Evolutionary conservation across 805 yeast species (phyloP), one percentile per base, ranked within the genome.

Genomic region (Komagataella mondaviorum): DNA sequence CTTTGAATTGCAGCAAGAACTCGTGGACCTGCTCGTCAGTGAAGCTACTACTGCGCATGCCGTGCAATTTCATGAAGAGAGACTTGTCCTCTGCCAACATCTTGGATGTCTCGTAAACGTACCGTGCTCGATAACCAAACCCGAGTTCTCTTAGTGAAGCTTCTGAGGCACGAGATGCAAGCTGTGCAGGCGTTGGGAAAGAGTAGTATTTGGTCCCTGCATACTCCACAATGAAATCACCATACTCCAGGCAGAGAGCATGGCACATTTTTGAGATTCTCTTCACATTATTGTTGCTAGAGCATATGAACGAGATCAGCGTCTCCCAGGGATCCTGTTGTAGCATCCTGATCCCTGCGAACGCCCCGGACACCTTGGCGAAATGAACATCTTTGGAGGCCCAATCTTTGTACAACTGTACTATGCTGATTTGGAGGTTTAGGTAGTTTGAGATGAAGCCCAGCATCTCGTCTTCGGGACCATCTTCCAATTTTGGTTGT

Each of bases 301-400:
- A 88, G 67, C 98, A 93, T 8, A 93, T 93, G 56, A 91, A 93
- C 2, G 93, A 85, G 17, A 91, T 69, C 47, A 89, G 70, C 46
- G 91, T 88, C 58, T 93, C 99, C 98, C 98, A 93, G 0, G 99
- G 98, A 56, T 91, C 96, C 64, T 93, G 98, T 44, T 90, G 73
- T 23, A 93, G 72, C 55, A 91, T 88, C 30, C 99, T 69, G 17
- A 91, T 81, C 0, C 97, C 98, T 3, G 71, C 71, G 51, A 80
- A 79, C 30, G 59, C 60, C 44, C 63, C 55, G 4, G 68, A 51
- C 51, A 55, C 62, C 49, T 63, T 65, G 48, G 62, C 63, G 59
- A 81, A 83, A 18, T 69, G 64, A 17, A 69, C 49, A 61, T 88
- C 95, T 17, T 66, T 72, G 0, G 55, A 52, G 2, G 72, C 56